These are phyloP conservation scores for Apiotrichum siamense DNA, from an alignment of 1,284 basidiomycete species.

Conservation along the genomic window DNA sequence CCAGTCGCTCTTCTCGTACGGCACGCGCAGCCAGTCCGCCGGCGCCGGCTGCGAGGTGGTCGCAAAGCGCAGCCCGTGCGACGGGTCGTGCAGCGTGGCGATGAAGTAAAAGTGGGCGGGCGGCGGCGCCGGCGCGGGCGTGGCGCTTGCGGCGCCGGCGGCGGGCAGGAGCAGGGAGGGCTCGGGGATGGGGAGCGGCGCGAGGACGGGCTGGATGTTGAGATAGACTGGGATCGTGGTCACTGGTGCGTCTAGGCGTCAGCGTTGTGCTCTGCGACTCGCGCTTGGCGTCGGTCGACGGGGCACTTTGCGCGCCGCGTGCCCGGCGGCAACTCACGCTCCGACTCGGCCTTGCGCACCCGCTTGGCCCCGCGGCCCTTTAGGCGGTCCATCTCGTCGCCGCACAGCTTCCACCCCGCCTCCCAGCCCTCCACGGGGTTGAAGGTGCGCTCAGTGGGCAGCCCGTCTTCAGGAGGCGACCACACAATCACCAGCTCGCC, in stretches of 20 bases:
- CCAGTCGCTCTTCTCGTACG: slow-evolving; percentile 84
- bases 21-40: slow-evolving; percentile 71
- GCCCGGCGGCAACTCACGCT: not conserved
- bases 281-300: not conserved
- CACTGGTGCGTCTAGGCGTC: slow-evolving; percentile 54
- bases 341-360: slow-evolving; percentile 15
- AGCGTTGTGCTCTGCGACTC: not conserved
- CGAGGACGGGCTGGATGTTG: slow-evolving; percentile 81
- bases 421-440: slow-evolving; percentile 79
- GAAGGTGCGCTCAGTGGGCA: slow-evolving; percentile 51
- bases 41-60: slow-evolving; percentile 77
- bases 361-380: slow-evolving; percentile 33
- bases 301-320: not conserved
- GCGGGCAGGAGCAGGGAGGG: slow-evolving; percentile 26
- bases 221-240: slow-evolving; percentile 88
- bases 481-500: slow-evolving; percentile 84
- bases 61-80: slow-evolving; percentile 66
- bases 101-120: slow-evolving; percentile 73
- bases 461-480: slow-evolving; percentile 56
- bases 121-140: slow-evolving; percentile 12
- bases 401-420: slow-evolving; percentile 70
- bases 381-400: slow-evolving; percentile 44
- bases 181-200: slow-evolving; percentile 52
- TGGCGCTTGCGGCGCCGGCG: too few relatives aligned
- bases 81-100: slow-evolving; percentile 72